Base-by-base conservation (phyloP, 345 rosid genomes). In the Mallotus nudiflorus region DNA sequence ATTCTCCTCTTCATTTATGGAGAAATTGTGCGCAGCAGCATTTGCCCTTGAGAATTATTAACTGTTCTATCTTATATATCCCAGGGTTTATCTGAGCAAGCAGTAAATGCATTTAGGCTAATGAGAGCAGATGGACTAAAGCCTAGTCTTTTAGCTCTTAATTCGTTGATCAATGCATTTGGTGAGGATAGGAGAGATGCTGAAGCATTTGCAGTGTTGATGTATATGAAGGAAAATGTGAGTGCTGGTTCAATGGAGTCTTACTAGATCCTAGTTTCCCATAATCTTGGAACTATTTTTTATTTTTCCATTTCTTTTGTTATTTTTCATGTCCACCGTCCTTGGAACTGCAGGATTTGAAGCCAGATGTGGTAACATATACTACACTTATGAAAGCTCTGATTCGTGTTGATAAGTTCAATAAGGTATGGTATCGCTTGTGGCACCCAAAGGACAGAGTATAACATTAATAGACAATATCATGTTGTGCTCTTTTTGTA, bases 81-180 rank as follows among this genome's bases (percentile, higher is more conserved):
- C n/a, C 86, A 95, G 99, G 99, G 99, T 78, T 82, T 95, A 75
- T 90, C 99, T 28, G 99, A 92, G 74, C 81, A 85, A 68, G 99
- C 99, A 51, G 77, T 92, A 66, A 88, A 90, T 82, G 93, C 97
- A 67, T 92, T 90, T 78, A 85, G 84, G 84, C 73, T 84, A 69
- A 95, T 95, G 99, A 85, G 87, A 80, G 78, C 82, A 19, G 99
- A 95, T 80, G 97, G 97, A 77, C 80, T 92, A 72, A 89, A 78
- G 79, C 97, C 96, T 16, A 87, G 96, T 81, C 75, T 87, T 35
- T 77, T 95, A 27, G 97, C 97, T 73, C 96, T 95, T 62, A 95
- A 95, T 76, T 92, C 97, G 5, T 83, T 95, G 68, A 88, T 92
- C 75, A 92, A 95, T 80, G 99, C 99, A 42, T 95, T 92, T 85